These are phyloP conservation scores for Hamamelis virginiana DNA, from an alignment of 164 flowering plant species.

Conservation along the genomic window DNA sequence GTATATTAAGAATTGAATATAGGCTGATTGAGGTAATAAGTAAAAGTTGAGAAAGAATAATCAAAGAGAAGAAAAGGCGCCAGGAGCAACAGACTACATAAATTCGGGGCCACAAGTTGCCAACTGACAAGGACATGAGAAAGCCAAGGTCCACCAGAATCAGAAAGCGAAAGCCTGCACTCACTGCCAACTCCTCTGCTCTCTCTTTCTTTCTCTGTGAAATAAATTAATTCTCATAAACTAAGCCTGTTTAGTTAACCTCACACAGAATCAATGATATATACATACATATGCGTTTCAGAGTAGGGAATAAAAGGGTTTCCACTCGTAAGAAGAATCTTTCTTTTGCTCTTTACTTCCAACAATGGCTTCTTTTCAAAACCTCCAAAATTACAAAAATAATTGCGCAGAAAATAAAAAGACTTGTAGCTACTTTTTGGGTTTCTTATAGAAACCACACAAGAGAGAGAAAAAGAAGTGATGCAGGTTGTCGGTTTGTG, in stretches of 20 bases:
- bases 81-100: too few relatives aligned
- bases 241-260: not conserved
- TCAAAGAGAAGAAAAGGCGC: too few relatives aligned
- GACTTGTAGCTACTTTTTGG: not conserved
- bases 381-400: not conserved
- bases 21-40: too few relatives aligned
- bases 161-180: slow-evolving; percentile 22
- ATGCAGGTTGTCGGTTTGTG: slow-evolving; percentile 7
- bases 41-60: too few relatives aligned
- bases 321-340: slow-evolving; percentile 14
- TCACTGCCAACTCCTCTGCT: not conserved
- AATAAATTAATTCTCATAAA: not conserved
- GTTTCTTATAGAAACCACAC: not conserved
- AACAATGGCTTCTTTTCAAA: not conserved
- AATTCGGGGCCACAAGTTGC: too few relatives aligned
- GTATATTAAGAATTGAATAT: too few relatives aligned
- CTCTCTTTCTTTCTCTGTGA: not conserved
- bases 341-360: slow-evolving; percentile 5
- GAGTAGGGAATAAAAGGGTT: slow-evolving; percentile 22
- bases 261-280: too few relatives aligned
- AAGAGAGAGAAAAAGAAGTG: not conserved
- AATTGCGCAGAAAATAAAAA: not conserved
- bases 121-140: slow-evolving; percentile 8
- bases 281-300: too few relatives aligned
- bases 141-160: slow-evolving; percentile 21